Percentiles rank a stretch among this genome's conserved stretches.
Conservation (phyloP, 495 filamentous ascomycete genomes). For the Bombardia bombarda region DNA sequence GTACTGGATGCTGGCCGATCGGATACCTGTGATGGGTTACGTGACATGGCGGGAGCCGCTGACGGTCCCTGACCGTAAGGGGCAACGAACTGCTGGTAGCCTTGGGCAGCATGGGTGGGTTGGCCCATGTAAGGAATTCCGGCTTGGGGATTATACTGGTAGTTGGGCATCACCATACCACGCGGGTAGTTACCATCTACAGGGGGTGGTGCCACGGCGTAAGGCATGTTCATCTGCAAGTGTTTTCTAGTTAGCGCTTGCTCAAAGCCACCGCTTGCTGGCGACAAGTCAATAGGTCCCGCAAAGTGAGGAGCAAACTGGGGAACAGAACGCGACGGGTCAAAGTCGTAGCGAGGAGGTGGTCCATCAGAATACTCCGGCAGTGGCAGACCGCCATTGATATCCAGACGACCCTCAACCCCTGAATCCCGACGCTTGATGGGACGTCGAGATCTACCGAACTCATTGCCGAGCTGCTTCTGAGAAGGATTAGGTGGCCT, state of each 20-base stretch:
- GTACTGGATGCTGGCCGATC: conserved; percentile 74
- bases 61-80: conserved; percentile 43
- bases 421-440: conserved; percentile 33
- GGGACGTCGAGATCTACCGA: conserved; percentile 25
- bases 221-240: conserved; percentile 45
- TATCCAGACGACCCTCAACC: conserved; percentile 13
- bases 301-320: conserved; percentile 29
- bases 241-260: conserved; percentile 58
- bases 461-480: conserved; percentile 19
- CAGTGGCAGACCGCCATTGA: conserved; percentile 11
- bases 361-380: conserved; percentile 17
- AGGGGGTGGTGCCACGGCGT: conserved; percentile 9
- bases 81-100: conserved; percentile 38
- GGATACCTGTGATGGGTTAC: conserved; percentile 74
- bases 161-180: conserved; percentile 35
- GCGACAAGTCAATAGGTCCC: conserved; percentile 50
- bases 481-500: conserved; percentile 24
- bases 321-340: conserved; percentile 22
- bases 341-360: conserved; percentile 17
- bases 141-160: conserved; percentile 26
- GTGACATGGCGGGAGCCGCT: conserved; percentile 65
- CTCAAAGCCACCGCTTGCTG: conserved; percentile 63
- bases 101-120: conserved; percentile 29
- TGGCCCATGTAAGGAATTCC: conserved; percentile 39
- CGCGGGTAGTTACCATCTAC: conserved; percentile 23